These are phyloP conservation scores for Beauveria asiatica DNA, from an alignment of 2,329 filamentous ascomycete species.

Conservation along the genomic window DNA sequence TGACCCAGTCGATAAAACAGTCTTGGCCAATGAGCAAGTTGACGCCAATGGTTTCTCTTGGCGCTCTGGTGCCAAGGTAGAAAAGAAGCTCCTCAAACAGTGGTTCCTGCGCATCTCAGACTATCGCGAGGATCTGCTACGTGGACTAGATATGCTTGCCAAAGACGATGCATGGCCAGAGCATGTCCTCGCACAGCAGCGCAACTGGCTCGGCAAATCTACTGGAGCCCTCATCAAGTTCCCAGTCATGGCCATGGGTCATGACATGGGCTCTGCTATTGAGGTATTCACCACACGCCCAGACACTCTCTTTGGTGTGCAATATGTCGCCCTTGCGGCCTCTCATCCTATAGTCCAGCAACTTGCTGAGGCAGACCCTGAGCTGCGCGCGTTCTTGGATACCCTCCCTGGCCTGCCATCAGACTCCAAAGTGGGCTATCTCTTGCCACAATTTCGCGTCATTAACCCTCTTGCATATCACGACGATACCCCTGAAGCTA, in stretches of 20 bases:
- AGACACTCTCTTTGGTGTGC: slow-evolving; percentile 79
- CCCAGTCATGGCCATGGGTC: slow-evolving; percentile 40
- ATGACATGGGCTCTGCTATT: slow-evolving; percentile 39
- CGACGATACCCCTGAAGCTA: slow-evolving; percentile 38
- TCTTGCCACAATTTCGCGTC: slow-evolving; percentile 52
- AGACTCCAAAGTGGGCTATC: slow-evolving; percentile 59
- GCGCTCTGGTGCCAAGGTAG: slow-evolving; percentile 78
- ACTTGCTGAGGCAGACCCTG: slow-evolving; percentile 49
- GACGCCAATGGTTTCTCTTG: slow-evolving; percentile 77
- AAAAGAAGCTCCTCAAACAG: slow-evolving; percentile 71
- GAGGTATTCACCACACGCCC: slow-evolving; percentile 78
- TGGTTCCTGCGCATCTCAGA: slow-evolving; percentile 85
- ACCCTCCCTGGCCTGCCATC: slow-evolving; percentile 46
- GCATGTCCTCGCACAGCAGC: slow-evolving; percentile 72
- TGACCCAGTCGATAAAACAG: slow-evolving; percentile 81
- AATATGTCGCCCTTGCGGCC: slow-evolving; percentile 73
- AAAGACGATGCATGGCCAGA: slow-evolving; percentile 68
- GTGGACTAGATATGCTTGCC: slow-evolving; percentile 59
- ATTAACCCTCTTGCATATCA: slow-evolving; percentile 57
- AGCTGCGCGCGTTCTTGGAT: slow-evolving; percentile 61
- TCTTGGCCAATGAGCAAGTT: slow-evolving; percentile 90
- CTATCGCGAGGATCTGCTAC: slow-evolving; percentile 63
- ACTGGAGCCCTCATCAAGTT: slow-evolving; percentile 66
- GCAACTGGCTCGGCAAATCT: slow-evolving; percentile 81
- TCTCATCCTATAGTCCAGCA: slow-evolving; percentile 60